A percentile compares a stretch with the other conserved stretches of the same genome.
Conservation (phyloP, 2,329 filamentous ascomycete genomes). For the Beauveria bassiana region DNA sequence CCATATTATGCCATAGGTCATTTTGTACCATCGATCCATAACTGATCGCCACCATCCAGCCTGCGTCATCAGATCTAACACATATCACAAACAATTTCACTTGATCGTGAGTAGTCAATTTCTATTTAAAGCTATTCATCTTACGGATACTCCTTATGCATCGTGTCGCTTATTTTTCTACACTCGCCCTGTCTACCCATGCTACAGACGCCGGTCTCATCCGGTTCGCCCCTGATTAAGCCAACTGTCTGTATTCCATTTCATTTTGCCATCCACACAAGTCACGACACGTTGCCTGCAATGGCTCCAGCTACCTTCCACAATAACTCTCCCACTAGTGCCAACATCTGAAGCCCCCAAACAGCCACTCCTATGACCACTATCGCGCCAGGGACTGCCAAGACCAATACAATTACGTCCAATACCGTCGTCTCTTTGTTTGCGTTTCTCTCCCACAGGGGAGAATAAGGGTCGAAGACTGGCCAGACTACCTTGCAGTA, state of each 20-base stretch:
- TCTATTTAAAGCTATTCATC: neutral
- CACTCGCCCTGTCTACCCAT: neutral
- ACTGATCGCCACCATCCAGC: neutral
- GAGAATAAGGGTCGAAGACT: constrained; percentile 31
- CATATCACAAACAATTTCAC: neutral
- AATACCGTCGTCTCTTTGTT: constrained; percentile 17
- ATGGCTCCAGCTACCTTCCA: constrained; percentile 13
- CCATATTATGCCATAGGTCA: too few species aligned
- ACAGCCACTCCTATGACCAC: constrained; percentile 17
- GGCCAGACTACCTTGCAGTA: constrained; percentile 32
- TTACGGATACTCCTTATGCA: neutral
- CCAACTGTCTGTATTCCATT: neutral
- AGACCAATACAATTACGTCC: constrained; percentile 15
- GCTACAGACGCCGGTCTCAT: too few species aligned
- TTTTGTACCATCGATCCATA: too few species aligned
- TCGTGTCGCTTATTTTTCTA: neutral
- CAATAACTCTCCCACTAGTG: constrained; percentile 15
- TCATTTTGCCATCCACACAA: constrained; percentile 12
- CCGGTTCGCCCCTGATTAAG: neutral
- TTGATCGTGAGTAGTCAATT: neutral
- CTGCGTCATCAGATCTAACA: neutral
- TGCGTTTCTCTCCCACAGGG: constrained; percentile 24
- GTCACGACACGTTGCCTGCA: constrained; percentile 14
- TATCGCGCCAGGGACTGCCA: constrained; percentile 22
- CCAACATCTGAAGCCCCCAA: constrained; percentile 21